Conservation (phyloP, 306 rosid genomes). For the Ceratonia siliqua region DNA sequence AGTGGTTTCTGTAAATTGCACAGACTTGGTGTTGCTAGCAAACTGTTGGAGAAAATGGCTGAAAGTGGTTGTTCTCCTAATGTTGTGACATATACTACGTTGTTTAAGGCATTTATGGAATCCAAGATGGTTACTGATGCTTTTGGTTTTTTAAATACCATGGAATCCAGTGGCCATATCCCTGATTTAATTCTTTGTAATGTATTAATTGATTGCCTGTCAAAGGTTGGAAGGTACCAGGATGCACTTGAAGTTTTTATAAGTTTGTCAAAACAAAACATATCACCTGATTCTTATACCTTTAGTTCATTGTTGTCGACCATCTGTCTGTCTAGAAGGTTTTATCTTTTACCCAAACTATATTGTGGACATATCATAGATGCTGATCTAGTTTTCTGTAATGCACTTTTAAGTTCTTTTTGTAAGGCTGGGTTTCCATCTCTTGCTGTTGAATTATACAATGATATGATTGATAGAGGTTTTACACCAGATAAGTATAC, state of each 20-base stretch:
- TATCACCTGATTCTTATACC: constrained; percentile 58
- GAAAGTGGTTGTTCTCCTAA: constrained; percentile 43
- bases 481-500: constrained; percentile 61
- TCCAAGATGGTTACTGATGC: constrained; percentile 48
- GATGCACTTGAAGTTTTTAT: constrained; percentile 52
- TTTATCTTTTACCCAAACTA: constrained; percentile 50
- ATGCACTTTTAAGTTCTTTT: constrained; percentile 55
- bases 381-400: constrained; percentile 58
- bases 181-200: constrained; percentile 59
- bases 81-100: constrained; percentile 60
- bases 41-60: constrained; percentile 49
- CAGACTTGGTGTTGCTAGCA: constrained; percentile 46
- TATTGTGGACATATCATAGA: constrained; percentile 33
- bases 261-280: constrained; percentile 29
- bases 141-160: constrained; percentile 36
- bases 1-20: constrained; percentile 41
- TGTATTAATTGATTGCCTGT: constrained; percentile 60
- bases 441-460: constrained; percentile 47
- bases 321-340: constrained; percentile 43
- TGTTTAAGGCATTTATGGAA: constrained; percentile 60
- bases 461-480: constrained; percentile 50
- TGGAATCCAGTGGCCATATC: constrained; percentile 43
- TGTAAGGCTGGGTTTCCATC: constrained; percentile 48
- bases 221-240: constrained; percentile 52
- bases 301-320: constrained; percentile 47